phyloP scores from a whole-genome alignment of 179 eudicot genomes.

The Patellifolia procumbens region DNA sequence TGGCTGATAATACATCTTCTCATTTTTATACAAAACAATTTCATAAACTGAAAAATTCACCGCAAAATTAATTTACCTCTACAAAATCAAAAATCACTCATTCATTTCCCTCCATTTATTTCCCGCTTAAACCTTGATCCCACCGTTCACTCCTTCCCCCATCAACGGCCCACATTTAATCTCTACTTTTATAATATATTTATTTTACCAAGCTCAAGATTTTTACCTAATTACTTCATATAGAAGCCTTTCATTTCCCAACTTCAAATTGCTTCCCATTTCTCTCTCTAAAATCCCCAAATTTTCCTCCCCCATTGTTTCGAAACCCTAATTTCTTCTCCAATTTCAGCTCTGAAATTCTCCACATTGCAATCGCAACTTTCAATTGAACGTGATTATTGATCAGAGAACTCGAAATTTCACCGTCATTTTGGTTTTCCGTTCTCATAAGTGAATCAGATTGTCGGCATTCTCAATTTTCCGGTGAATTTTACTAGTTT shows the following conservation, averaged over 20 bases:
- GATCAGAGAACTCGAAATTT: neutral
- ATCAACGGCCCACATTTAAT: neutral
- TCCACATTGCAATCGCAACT: neutral
- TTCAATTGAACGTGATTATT: neutral
- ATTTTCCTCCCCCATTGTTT: neutral
- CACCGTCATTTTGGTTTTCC: neutral
- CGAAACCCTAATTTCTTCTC: constrained; percentile 1
- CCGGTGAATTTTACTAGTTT: neutral
- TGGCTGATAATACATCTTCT: no score
- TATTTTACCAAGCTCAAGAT: neutral
- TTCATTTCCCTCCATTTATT: neutral
- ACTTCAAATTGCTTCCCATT: neutral
- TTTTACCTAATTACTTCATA: neutral
- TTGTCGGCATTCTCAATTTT: neutral
- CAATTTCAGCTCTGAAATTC: neutral
- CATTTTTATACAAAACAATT: no score
- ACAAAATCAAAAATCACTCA: no score
- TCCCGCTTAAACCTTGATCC: neutral
- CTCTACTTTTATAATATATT: neutral
- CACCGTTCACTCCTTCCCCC: neutral
- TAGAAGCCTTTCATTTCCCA: neutral
- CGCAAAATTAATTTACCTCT: no score
- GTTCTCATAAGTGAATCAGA: neutral
- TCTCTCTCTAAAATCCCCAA: neutral
- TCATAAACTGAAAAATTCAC: no score